phyloP scores from a whole-genome alignment of 352 stramenopile species.

The Phytopythium chamaehyphon region DNA sequence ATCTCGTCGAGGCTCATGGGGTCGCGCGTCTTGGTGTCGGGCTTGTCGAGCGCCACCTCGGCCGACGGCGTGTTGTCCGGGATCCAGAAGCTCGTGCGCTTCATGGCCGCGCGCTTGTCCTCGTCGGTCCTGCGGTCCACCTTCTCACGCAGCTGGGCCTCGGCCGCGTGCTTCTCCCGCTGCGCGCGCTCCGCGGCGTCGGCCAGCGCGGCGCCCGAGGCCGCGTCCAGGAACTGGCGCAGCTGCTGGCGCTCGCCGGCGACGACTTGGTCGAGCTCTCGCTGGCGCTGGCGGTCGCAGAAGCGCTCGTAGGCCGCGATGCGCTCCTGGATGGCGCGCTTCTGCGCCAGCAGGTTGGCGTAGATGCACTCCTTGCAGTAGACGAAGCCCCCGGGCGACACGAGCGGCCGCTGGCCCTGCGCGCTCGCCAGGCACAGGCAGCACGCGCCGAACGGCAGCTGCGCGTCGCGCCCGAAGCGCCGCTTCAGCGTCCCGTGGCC shows the following conservation, averaged over 20 bases:
- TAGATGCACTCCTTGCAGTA: conserved; percentile 90
- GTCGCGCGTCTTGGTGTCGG: conserved; percentile 71
- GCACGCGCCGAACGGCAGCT: conserved; percentile 74
- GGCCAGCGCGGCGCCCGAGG: not conserved
- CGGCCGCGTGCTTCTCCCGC: conserved; percentile 17
- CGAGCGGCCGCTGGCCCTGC: conserved; percentile 51
- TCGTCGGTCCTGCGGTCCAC: conserved; percentile 71
- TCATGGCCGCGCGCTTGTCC: conserved; percentile 72
- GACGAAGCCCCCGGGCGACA: conserved; percentile 66
- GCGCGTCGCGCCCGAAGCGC: conserved; percentile 74
- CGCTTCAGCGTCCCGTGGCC: conserved; percentile 83
- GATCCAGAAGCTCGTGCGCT: conserved; percentile 85
- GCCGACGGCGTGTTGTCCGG: conserved; percentile 71
- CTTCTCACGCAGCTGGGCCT: conserved; percentile 62
- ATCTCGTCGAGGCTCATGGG: conserved; percentile 81
- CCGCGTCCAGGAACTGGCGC: conserved; percentile 41
- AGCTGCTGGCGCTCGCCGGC: conserved; percentile 51
- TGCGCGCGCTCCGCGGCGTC: not conserved
- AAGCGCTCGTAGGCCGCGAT: conserved; percentile 57
- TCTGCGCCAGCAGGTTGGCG: conserved; percentile 78
- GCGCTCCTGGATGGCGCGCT: conserved; percentile 76
- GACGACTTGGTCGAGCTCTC: conserved; percentile 43
- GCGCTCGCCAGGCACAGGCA: conserved; percentile 71
- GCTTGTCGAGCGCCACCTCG: conserved; percentile 42
- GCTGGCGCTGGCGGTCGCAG: conserved; percentile 40